Evolutionary conservation across 495 filamentous ascomycete genomes (phyloP), one percentile per base, ranked within the genome.

Genomic region (Penicillium maclennaniae): DNA sequence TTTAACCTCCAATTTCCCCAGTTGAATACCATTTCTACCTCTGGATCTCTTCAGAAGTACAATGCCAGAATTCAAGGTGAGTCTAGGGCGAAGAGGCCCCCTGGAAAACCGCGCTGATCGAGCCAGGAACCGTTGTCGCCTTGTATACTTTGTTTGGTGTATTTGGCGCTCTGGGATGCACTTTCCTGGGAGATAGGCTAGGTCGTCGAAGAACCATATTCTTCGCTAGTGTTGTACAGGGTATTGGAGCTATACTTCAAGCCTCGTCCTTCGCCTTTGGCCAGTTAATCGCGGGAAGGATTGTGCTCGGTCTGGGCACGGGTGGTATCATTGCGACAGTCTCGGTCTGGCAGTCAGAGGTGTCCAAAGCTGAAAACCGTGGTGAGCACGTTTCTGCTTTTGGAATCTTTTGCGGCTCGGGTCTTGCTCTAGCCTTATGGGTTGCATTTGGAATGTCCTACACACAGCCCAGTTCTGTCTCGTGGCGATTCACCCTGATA

Each of bases 141-240:
- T 21, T 58, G 37, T 66, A 54, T 50, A 62, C 45, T 40, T 49
- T 55, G 44, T 58, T 36, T 9, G 46, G 52, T 14, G 43, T 60
- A 4, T 55, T 60, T 36, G 53, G 57, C 19, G 52, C 57, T 2
- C 44, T 60, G 19, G 41, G 45, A 4, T 60, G 58, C 34, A 65
- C 74, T 34, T 68, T 62, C n/a, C 64, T 78, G 41, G 78, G 80
- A n/a, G 78, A 79, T 47, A 52, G 57, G 2, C 64, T 81, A 1
- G 79, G 78, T 1, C 63, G 79, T 10, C 74, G 75, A 61, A 79
- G 73, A 49, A 70, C 71, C 0, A 73, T 82, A 34, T 51, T 79
- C 12, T 43, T 76, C 26, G 75, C 73, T 4, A 72, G 73, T 9
- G 59, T 64, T 0, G 72, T 82, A 23, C 78, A 79, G 71, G 69